A percentile compares a stretch with the other conserved stretches of the same genome.
Conservation (phyloP, 2,329 filamentous ascomycete genomes). For the Microdochium nivale region DNA sequence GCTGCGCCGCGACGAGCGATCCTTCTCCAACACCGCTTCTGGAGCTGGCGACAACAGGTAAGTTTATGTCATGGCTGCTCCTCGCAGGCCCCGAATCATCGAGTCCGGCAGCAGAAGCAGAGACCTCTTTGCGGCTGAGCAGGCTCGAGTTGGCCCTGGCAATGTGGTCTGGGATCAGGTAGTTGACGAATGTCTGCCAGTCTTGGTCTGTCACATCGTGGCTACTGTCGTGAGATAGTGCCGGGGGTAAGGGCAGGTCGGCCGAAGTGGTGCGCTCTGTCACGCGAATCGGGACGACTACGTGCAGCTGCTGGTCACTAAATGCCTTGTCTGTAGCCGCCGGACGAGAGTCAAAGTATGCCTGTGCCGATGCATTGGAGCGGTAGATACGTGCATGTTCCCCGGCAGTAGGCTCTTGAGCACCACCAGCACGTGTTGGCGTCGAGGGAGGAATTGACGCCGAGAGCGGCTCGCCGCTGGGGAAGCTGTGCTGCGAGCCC, state of each 20-base stretch:
- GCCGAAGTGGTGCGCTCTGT: conserved; percentile 25
- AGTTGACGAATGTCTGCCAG: conserved; percentile 52
- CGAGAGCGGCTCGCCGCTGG: too few relatives aligned
- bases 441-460: too few relatives aligned
- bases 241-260: conserved; percentile 32
- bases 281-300: conserved; percentile 26
- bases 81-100: too few relatives aligned
- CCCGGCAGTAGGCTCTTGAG: conserved; percentile 12
- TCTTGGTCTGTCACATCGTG: conserved; percentile 42
- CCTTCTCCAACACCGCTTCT: neutral
- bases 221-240: conserved; percentile 12
- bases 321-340: conserved; percentile 5
- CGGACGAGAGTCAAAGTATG: conserved; percentile 39
- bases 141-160: conserved; percentile 34
- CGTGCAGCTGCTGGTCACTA: conserved; percentile 1
- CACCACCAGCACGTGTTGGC: neutral
- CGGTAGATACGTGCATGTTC: conserved; percentile 15
- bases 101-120: too few relatives aligned
- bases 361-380: conserved; percentile 23
- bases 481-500: too few relatives aligned
- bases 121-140: conserved; percentile 33
- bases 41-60: neutral
- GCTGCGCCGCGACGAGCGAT: conserved; percentile 30
- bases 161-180: conserved; percentile 41
- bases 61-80: too few relatives aligned